phyloP scores from a whole-genome alignment of 331 rosid genomes.

The Quercus tomentella region DNA sequence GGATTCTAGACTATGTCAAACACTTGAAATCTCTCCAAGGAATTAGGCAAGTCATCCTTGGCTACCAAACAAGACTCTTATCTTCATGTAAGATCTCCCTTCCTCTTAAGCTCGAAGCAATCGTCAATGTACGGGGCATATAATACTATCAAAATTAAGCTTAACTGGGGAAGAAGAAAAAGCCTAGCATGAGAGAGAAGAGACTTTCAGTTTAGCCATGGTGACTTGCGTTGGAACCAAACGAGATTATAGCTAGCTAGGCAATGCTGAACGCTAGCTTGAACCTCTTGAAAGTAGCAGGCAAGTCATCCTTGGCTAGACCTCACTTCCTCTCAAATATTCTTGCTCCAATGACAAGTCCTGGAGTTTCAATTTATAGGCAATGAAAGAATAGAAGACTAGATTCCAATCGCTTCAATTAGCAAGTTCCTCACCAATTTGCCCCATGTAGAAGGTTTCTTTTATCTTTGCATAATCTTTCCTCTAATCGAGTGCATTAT shows the following conservation, averaged over 20 bases:
- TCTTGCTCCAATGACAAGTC: too few species aligned
- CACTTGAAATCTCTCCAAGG: background rate
- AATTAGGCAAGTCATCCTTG: conserved; percentile 21
- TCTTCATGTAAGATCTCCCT: conserved; percentile 16
- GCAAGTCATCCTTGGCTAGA: background rate
- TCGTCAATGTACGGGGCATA: too few species aligned
- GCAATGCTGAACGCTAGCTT: background rate
- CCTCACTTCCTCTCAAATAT: too few species aligned
- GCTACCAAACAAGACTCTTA: conserved; percentile 18
- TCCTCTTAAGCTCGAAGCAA: too few species aligned
- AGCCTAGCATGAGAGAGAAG: background rate
- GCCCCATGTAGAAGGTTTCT: too few species aligned
- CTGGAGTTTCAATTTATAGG: too few species aligned
- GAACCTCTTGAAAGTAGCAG: background rate
- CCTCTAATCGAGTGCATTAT: background rate
- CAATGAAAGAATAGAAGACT: background rate
- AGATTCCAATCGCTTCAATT: background rate
- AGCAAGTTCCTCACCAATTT: too few species aligned
- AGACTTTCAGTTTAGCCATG: background rate
- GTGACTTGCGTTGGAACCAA: background rate
- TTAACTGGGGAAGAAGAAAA: background rate
- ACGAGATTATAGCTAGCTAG: background rate
- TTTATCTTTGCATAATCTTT: too few species aligned
- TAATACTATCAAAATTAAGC: too few species aligned
- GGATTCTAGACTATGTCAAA: background rate